phyloP scores from a whole-genome alignment of 352 stramenopile species.

The Phytophthora macrochlamydospora region DNA sequence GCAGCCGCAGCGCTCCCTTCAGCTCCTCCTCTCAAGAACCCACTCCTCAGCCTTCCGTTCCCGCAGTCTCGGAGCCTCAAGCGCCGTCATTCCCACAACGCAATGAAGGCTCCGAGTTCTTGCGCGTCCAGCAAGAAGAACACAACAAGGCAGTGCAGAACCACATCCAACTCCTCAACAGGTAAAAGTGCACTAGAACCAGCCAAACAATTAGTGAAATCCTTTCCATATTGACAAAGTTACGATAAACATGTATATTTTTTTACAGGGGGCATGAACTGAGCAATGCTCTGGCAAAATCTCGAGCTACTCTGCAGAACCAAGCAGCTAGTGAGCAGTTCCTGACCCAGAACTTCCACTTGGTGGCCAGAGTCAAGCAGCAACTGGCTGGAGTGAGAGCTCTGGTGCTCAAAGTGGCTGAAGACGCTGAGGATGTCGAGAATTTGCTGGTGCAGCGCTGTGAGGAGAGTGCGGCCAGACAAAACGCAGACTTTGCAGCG shows the following conservation, averaged over 20 bases:
- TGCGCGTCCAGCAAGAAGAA: conserved; percentile 43
- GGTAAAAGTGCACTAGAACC: conserved; percentile 21
- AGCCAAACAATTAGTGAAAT: conserved; percentile 9
- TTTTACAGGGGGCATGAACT: conserved; percentile 58
- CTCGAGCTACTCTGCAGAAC: conserved; percentile 56
- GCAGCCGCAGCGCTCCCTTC: conserved; percentile 18
- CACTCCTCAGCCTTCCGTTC: conserved; percentile 6
- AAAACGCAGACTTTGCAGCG: conserved; percentile 76
- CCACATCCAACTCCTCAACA: conserved; percentile 55
- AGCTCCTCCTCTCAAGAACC: conserved; percentile 7
- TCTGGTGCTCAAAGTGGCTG: conserved; percentile 61
- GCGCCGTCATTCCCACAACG: conserved; percentile 5
- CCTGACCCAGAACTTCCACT: conserved; percentile 65
- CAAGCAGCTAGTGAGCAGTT: conserved; percentile 76
- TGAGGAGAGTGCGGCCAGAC: conserved; percentile 71
- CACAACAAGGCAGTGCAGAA: conserved; percentile 31
- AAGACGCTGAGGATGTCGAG: conserved; percentile 73
- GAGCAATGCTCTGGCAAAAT: conserved; percentile 35
- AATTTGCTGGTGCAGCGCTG: conserved; percentile 66
- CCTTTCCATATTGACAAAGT: conserved; percentile 7
- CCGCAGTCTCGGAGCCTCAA: conserved; percentile 7
- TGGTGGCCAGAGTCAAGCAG: conserved; percentile 57
- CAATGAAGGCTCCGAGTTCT: conserved; percentile 50
- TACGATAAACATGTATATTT: conserved; percentile 14
- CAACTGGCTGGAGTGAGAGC: conserved; percentile 50